Conservation (phyloP, 805 yeast species). For the Candida quercuum region DNA sequence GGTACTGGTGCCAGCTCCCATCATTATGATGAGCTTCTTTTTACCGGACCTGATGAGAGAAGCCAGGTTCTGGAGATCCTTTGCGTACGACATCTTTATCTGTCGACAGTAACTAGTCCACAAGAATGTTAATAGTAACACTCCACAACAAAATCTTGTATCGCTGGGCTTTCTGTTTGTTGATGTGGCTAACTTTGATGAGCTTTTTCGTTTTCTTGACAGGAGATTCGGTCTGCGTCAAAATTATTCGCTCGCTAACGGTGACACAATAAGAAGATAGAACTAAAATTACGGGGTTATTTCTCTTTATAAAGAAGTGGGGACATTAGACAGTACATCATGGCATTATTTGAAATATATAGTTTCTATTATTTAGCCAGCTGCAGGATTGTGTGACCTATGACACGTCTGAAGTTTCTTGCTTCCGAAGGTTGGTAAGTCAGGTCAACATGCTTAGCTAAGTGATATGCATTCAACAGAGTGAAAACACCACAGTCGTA, state of each 20-base stretch:
- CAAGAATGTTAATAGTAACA: too few species aligned
- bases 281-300: too few species aligned
- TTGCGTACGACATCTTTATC: neutral
- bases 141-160: too few species aligned
- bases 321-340: too few species aligned
- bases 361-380: neutral
- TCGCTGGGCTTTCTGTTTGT: too few species aligned
- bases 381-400: slow-evolving; percentile 24
- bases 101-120: neutral
- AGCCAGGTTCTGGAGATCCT: slow-evolving; percentile 2
- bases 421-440: slow-evolving; percentile 66
- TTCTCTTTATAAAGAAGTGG: too few species aligned
- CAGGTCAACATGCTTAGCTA: slow-evolving; percentile 47
- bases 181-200: too few species aligned
- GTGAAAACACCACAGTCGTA: slow-evolving; percentile 94
- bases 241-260: too few species aligned
- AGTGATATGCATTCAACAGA: slow-evolving; percentile 65
- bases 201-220: too few species aligned
- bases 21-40: slow-evolving; percentile 53
- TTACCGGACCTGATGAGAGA: slow-evolving; percentile 5
- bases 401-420: slow-evolving; percentile 49
- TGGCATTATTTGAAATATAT: too few species aligned
- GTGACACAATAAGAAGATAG: too few species aligned
- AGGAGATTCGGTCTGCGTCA: too few species aligned
- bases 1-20: slow-evolving; percentile 95